A percentile compares a stretch with the other conserved stretches of the same genome.
These are phyloP conservation scores for Colletotrichum sp. DNA, from an alignment of 2,329 filamentous ascomycete genomes.

Conservation along the genomic window DNA sequence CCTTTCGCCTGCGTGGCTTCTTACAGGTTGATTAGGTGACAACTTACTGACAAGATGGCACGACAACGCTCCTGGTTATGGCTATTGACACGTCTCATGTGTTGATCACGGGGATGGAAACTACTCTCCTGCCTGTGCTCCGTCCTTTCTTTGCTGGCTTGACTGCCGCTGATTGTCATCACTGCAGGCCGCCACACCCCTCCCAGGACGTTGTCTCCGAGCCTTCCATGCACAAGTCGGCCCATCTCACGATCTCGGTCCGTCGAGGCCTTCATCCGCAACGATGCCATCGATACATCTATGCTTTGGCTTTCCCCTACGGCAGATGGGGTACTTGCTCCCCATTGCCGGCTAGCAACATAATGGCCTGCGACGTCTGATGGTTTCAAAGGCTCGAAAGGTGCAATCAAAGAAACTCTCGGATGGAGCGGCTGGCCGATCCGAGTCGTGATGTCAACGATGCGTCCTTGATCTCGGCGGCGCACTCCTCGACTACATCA, in stretches of 20 bases:
- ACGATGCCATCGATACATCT: background rate
- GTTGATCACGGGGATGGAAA: background rate
- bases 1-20: background rate
- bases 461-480: background rate
- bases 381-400: background rate
- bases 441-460: background rate
- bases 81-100: background rate
- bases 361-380: background rate
- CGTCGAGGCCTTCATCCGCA: background rate
- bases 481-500: background rate
- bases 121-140: background rate
- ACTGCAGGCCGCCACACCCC: background rate
- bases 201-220: background rate
- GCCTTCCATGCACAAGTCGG: background rate
- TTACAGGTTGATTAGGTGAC: background rate
- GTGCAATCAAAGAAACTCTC: background rate
- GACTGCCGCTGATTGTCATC: background rate
- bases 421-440: background rate
- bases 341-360: background rate
- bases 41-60: background rate
- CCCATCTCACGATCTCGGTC: background rate
- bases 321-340: background rate
- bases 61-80: background rate
- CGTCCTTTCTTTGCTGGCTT: background rate
- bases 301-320: background rate